Base-by-base conservation (phyloP, 352 stramenopile genomes). In the Pythium myriotylum region DNA sequence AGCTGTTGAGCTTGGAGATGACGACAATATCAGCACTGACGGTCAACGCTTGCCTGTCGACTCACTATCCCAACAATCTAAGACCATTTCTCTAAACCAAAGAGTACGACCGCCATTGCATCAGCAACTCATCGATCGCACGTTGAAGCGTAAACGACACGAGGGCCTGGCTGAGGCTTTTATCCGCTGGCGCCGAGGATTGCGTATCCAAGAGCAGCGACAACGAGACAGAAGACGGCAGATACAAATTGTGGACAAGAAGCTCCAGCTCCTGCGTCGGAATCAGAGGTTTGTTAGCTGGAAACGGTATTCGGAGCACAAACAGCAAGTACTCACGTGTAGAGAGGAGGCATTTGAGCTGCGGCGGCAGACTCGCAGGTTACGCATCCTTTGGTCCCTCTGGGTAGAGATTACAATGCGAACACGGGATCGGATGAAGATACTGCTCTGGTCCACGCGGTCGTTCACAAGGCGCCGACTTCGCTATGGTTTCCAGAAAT, bases 81-180 rank as follows among this genome's bases (percentile, higher is more conserved):
- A n/a, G n/a, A n/a, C n/a, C n/a, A n/a, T n/a, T n/a, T n/a, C n/a
- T n/a, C 12, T 10, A 24, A 32, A 17, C 24, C 23, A 17, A 42
- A 46, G 39, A 33, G 16, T 51, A n/a, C 53, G 61, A 2, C 33
- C 53, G n/a, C 61, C 62, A 12, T 47, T 88, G 8, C 83, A 92
- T 12, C 69, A 86, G 24, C 77, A 89, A 52, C 67, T 87, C 9
- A 89, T 91, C 48, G 69, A 82, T 40, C 71, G 86, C 32, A 81
- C 53, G 16, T 72, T 90, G 20, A 70, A 46, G 10, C 57, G 65
- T 5, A 77, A 80, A 40, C 65, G 66, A 4, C 81, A 73, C 19
- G 70, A 88, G 20, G 60, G 77, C 13, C 24, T 81, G 8, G 64
- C 40, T n/a, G 62, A 78, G 41, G 57, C 50, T 1, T 86, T 89